Evolutionary conservation across 2,329 filamentous ascomycete species (phyloP).

Genomic region (Trichoderma endophyticum): DNA sequence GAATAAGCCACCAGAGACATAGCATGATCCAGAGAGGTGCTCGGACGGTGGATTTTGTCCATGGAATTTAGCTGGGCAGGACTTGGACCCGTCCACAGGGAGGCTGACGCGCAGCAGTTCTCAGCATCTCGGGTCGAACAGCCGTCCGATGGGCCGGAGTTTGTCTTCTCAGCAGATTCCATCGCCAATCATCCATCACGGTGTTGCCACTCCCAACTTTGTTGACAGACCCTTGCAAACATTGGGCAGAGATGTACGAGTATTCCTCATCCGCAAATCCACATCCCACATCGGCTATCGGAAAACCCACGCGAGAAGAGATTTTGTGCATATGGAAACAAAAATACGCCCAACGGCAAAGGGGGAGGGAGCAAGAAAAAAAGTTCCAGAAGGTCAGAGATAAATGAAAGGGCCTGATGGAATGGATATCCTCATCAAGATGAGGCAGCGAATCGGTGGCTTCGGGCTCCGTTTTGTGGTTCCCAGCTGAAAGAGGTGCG

Average conservation of each 20-base stretch:
- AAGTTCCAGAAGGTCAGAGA: neutral
- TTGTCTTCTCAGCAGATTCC: neutral
- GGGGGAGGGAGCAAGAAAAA: neutral
- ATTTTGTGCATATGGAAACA: neutral
- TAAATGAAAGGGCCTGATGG: conserved; percentile 6
- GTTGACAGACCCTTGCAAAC: neutral
- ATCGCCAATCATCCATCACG: neutral
- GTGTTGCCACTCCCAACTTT: neutral
- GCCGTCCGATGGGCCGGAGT: neutral
- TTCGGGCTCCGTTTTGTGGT: neutral
- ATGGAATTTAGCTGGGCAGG: neutral
- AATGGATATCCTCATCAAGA: conserved; percentile 8
- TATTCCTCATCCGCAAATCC: neutral
- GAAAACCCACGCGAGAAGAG: neutral
- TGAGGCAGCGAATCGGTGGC: conserved; percentile 16
- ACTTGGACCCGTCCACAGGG: neutral
- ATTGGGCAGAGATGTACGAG: neutral
- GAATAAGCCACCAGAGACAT: neutral
- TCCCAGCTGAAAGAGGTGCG: neutral
- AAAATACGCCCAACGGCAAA: neutral
- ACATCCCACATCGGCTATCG: conserved; percentile 7
- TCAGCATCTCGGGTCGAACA: neutral
- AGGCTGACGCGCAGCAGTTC: conserved; percentile 7
- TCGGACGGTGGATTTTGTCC: neutral
- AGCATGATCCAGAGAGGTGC: neutral